Evolutionary conservation across 768 basidiomycete genomes (phyloP).

Genomic region (Rhodocollybia butyracea): DNA sequence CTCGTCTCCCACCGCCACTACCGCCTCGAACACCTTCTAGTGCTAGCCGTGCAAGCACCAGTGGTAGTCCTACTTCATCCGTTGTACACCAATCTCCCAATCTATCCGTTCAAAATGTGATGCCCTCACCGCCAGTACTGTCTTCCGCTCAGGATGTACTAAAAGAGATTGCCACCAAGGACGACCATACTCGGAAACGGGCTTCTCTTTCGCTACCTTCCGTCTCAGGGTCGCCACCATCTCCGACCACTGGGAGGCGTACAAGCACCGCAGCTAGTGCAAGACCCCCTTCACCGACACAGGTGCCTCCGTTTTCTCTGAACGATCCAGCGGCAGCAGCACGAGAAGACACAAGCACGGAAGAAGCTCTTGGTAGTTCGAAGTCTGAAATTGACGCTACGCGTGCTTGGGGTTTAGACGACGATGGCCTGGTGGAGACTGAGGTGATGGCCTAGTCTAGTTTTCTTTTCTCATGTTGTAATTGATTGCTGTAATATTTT

Average conservation of each 20-base stretch:
- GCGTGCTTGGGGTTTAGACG: constrained; percentile 1
- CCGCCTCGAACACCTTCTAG: constrained; percentile 10
- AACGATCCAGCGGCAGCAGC: background rate
- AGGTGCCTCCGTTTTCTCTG: background rate
- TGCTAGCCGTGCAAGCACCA: background rate
- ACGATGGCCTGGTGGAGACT: background rate
- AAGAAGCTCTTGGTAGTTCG: background rate
- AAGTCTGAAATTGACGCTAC: background rate
- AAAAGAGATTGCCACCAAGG: constrained; percentile 52
- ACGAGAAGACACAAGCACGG: background rate
- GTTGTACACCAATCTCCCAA: constrained; percentile 17
- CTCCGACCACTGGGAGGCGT: background rate
- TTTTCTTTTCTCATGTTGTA: no score
- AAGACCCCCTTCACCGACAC: background rate
- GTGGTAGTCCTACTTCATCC: background rate
- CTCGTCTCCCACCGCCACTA: constrained; percentile 8
- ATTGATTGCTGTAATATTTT: no score
- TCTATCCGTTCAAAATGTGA: constrained; percentile 19
- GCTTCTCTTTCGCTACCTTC: constrained; percentile 15
- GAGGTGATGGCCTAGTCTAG: no score
- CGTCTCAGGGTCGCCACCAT: background rate
- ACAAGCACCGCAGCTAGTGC: background rate
- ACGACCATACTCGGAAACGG: constrained; percentile 30
- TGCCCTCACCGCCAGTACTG: constrained; percentile 13
- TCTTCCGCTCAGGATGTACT: constrained; percentile 52